phyloP scores from a whole-genome alignment of 2,329 filamentous ascomycete genomes.

The Cyanodermella asteris region DNA sequence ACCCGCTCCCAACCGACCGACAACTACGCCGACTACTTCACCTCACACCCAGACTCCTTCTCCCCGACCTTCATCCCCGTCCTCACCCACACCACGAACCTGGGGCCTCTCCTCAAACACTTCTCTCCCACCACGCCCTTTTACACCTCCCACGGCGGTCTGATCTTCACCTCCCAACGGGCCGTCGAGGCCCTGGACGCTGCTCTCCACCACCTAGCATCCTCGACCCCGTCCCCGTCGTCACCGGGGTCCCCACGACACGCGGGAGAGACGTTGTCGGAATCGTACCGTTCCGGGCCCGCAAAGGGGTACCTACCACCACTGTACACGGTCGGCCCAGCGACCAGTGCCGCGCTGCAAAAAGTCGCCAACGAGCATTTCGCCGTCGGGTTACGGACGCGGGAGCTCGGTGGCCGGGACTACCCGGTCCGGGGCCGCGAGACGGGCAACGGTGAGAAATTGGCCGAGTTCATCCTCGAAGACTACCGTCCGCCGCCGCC shows the following conservation, averaged over 20 bases:
- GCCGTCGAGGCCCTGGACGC: slow-evolving; percentile 24
- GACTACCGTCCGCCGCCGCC: background rate
- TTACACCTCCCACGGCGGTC: slow-evolving; percentile 18
- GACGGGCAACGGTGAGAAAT: slow-evolving; percentile 62
- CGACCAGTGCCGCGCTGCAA: slow-evolving; percentile 41
- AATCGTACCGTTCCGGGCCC: background rate
- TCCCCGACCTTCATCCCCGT: slow-evolving; percentile 23
- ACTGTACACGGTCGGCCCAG: slow-evolving; percentile 27
- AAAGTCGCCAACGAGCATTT: slow-evolving; percentile 21
- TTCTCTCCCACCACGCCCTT: slow-evolving; percentile 12
- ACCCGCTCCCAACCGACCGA: slow-evolving; percentile 23
- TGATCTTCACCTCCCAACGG: slow-evolving; percentile 28
- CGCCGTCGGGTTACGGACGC: slow-evolving; percentile 29
- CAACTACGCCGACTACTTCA: slow-evolving; percentile 23
- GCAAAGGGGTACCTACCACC: slow-evolving; percentile 9
- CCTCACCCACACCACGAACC: slow-evolving; percentile 21
- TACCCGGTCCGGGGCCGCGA: too few relatives aligned
- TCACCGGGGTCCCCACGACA: background rate
- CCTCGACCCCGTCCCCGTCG: background rate
- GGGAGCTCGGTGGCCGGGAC: slow-evolving; percentile 49
- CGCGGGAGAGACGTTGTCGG: background rate
- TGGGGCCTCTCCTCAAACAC: slow-evolving; percentile 13
- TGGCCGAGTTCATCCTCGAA: slow-evolving; percentile 56
- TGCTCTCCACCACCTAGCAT: slow-evolving; percentile 8
- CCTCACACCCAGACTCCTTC: slow-evolving; percentile 12